Base-by-base conservation (phyloP, 257 asterid genomes). In the Salvia splendens region DNA sequence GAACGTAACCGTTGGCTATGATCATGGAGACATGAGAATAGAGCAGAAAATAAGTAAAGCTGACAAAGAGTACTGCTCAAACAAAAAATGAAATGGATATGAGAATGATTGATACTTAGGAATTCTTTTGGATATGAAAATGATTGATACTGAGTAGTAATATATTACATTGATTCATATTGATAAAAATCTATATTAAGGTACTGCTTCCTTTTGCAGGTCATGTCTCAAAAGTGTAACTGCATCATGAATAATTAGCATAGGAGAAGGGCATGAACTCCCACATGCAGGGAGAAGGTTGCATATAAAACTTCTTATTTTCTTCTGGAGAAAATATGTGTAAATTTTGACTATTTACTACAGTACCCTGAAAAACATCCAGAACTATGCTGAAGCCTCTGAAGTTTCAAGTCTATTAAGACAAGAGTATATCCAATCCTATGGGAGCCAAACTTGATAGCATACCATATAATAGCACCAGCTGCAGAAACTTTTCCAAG, bases 401-500 rank as follows among this genome's bases (percentile, higher is more conserved):
- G 53, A 67, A 64, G 73, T 61, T 66, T 73, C 42, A 71, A 52
- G 52, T 62, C 67, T 9, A 43, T 61, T 61, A 43, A 50, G 61
- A 68, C 60, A 12, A 70, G 47, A 42, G 54, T 38, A 46, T 63
- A 45, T 40, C 50, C 55, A 74, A 24, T 55, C 40, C 28, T 48
- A 53, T 30, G 52, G 52, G 40, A 49, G 60, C 49, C 65, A 74
- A 71, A 75, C 60, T 58, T 73, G 69, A 76, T 59, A 67, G 60
- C 91, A n/a, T 86, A 94, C 99, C 96, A 85, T 82, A 94, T 85
- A 55, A 94, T 85, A 75, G 99, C 91, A 78, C 99, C 99, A 56
- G 97, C 97, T 70, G 96, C 97, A 70, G 97, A 96, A 80, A 94
- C 97, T 87, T 94, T 94, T 63, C 99, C 96, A 67, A 94, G 97